Percentiles rank a stretch among this genome's conserved stretches.
These are phyloP conservation scores for Adansonia madagascariensis DNA, from an alignment of 441 rosid genomes.

Conservation along the genomic window DNA sequence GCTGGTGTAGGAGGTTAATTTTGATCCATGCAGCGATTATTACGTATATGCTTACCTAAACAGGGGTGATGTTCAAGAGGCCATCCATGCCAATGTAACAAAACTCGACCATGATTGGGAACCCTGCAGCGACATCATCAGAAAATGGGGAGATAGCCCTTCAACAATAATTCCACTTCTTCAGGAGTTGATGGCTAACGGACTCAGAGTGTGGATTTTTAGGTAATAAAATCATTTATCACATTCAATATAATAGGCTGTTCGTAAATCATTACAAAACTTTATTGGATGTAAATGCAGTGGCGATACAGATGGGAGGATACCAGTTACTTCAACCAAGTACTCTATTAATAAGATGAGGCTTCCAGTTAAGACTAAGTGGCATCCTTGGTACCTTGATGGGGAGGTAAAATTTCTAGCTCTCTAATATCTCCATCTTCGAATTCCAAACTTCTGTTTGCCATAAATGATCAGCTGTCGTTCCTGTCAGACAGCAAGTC, in stretches of 20 bases:
- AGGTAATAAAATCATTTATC: conserved; percentile 42
- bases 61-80: conserved; percentile 65
- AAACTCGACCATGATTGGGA: conserved; percentile 67
- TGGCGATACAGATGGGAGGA: conserved; percentile 77
- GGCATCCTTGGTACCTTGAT: conserved; percentile 72
- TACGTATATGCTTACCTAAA: conserved; percentile 72
- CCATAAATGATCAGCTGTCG: neutral
- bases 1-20: conserved; percentile 42
- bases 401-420: conserved; percentile 47
- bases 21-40: conserved; percentile 69
- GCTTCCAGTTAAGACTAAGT: conserved; percentile 49
- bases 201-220: conserved; percentile 73
- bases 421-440: neutral
- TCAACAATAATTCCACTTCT: conserved; percentile 62
- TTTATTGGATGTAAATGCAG: conserved; percentile 40
- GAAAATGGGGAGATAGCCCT: conserved; percentile 63
- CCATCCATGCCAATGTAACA: conserved; percentile 85
- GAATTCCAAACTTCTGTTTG: neutral
- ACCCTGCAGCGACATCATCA: conserved; percentile 59
- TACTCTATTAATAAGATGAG: conserved; percentile 60
- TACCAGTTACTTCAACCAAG: conserved; percentile 73
- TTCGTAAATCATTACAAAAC: no score
- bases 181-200: conserved; percentile 50
- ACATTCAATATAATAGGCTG: no score
- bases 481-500: neutral